Evolutionary conservation across 2,329 filamentous ascomycete genomes (phyloP).

Genomic region (Colletotrichum sp.): DNA sequence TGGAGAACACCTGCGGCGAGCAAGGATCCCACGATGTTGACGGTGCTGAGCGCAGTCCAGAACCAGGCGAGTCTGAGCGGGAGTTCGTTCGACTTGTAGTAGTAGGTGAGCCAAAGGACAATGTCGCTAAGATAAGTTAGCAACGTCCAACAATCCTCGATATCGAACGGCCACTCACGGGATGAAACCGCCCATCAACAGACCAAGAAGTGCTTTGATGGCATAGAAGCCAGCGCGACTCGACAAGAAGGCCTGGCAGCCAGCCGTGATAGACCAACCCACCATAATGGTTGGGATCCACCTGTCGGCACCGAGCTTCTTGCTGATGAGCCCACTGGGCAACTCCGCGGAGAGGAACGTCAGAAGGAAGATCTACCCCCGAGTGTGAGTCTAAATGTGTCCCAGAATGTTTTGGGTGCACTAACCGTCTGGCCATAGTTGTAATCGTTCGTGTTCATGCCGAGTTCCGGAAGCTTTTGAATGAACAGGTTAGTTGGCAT

Average conservation of each 20-base stretch:
- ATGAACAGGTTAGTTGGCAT: background rate
- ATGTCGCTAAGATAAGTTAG: slow-evolving; percentile 25
- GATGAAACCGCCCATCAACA: slow-evolving; percentile 57
- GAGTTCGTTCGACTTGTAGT: slow-evolving; percentile 35
- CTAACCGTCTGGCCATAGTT: slow-evolving; percentile 46
- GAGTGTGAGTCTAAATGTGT: slow-evolving; percentile 4
- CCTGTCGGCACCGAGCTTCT: slow-evolving; percentile 53
- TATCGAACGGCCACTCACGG: slow-evolving; percentile 36
- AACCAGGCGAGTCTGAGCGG: slow-evolving; percentile 33
- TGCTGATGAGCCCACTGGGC: slow-evolving; percentile 54
- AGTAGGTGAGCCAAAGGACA: slow-evolving; percentile 36
- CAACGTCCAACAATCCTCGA: background rate
- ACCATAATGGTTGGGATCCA: slow-evolving; percentile 49
- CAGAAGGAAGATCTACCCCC: slow-evolving; percentile 43
- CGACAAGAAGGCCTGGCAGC: slow-evolving; percentile 41
- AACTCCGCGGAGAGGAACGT: slow-evolving; percentile 53
- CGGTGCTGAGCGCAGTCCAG: slow-evolving; percentile 31
- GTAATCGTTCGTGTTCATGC: slow-evolving; percentile 50
- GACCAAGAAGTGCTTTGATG: slow-evolving; percentile 47
- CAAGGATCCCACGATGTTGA: slow-evolving; percentile 44
- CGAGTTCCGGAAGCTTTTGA: slow-evolving; percentile 38
- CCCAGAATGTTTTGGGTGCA: background rate
- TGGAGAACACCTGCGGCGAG: slow-evolving; percentile 45
- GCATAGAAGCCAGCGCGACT: slow-evolving; percentile 43
- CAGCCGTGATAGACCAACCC: slow-evolving; percentile 44